A percentile compares a stretch with the other conserved stretches of the same genome.
These are phyloP conservation scores for Dichomitus squalens DNA, from an alignment of 1,284 basidiomycete species.

Conservation along the genomic window DNA sequence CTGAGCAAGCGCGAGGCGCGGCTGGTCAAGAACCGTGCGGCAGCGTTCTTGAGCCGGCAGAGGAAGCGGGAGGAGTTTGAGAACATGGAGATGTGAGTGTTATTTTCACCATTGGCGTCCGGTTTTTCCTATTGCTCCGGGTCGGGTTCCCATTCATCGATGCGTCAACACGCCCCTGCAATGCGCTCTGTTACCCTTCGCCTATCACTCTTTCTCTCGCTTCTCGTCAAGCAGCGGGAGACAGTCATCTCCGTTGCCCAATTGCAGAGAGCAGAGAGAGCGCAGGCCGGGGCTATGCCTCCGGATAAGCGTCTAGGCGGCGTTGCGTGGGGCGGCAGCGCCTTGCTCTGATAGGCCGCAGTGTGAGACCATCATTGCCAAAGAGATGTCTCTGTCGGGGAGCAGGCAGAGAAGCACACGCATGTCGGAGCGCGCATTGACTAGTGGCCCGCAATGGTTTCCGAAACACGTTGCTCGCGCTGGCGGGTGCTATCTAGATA, in stretches of 20 bases:
- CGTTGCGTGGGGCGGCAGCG: background rate
- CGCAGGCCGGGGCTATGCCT: background rate
- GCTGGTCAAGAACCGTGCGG: constrained; percentile 89
- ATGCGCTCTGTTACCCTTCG: background rate
- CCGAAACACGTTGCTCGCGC: constrained; percentile 5
- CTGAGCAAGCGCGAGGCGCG: constrained; percentile 89
- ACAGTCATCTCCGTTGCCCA: background rate
- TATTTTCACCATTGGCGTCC: background rate
- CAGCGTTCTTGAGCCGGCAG: constrained; percentile 88
- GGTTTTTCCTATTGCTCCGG: constrained; percentile 22
- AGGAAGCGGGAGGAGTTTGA: constrained; percentile 93
- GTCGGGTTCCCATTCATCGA: background rate
- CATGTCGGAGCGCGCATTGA: constrained; percentile 4
- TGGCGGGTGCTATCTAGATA: background rate
- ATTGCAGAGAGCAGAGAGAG: too few species aligned
- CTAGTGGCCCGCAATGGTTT: background rate
- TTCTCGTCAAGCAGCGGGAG: background rate
- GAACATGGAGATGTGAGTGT: constrained; percentile 79
- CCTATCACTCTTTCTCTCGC: background rate
- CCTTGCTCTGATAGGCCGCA: background rate
- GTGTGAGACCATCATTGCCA: constrained; percentile 2
- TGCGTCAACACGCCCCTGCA: background rate
- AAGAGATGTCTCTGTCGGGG: background rate
- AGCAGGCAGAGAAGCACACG: background rate
- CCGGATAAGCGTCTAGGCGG: background rate